These are phyloP conservation scores for Xylariaceae sp. DNA, from an alignment of 2,329 filamentous ascomycete species.

Conservation along the genomic window DNA sequence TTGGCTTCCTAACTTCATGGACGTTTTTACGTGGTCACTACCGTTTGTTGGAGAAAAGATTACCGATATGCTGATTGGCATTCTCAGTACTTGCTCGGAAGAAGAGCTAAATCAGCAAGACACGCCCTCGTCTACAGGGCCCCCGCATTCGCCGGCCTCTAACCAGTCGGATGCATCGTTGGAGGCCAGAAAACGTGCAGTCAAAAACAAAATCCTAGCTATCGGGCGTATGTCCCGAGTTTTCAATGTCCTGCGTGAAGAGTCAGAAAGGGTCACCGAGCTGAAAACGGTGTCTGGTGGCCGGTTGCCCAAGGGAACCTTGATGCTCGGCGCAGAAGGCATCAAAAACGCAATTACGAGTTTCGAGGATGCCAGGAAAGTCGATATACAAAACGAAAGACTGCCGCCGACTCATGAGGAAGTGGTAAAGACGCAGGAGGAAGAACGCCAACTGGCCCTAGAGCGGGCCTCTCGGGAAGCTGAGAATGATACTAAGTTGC, in stretches of 20 bases:
- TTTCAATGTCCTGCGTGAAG: constrained; percentile 96
- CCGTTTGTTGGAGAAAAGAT: constrained; percentile 99
- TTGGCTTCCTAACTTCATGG: constrained; percentile 99
- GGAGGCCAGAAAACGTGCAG: constrained; percentile 90
- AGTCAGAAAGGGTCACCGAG: constrained; percentile 93
- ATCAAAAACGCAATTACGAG: constrained; percentile 97
- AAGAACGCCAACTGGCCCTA: constrained; percentile 74
- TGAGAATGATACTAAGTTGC: constrained; percentile 78
- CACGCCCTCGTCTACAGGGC: constrained; percentile 62
- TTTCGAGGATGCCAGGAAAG: constrained; percentile 95
- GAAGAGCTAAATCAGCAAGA: constrained; percentile 86
- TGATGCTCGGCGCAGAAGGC: constrained; percentile 96
- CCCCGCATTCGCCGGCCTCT: constrained; percentile 64
- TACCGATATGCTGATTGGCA: constrained; percentile 98
- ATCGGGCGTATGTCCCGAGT: constrained; percentile 95
- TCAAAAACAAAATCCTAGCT: constrained; percentile 99
- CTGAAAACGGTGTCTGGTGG: constrained; percentile 95
- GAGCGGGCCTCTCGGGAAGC: constrained; percentile 83
- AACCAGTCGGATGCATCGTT: constrained; percentile 67
- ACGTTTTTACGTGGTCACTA: constrained; percentile 99
- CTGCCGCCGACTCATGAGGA: constrained; percentile 90
- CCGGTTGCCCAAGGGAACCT: constrained; percentile 84
- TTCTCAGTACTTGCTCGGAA: constrained; percentile 97
- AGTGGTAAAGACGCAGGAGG: constrained; percentile 74
- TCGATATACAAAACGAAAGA: constrained; percentile 93